Conservation (phyloP, 495 filamentous ascomycete species). For the Aspergillus baeticus region DNA sequence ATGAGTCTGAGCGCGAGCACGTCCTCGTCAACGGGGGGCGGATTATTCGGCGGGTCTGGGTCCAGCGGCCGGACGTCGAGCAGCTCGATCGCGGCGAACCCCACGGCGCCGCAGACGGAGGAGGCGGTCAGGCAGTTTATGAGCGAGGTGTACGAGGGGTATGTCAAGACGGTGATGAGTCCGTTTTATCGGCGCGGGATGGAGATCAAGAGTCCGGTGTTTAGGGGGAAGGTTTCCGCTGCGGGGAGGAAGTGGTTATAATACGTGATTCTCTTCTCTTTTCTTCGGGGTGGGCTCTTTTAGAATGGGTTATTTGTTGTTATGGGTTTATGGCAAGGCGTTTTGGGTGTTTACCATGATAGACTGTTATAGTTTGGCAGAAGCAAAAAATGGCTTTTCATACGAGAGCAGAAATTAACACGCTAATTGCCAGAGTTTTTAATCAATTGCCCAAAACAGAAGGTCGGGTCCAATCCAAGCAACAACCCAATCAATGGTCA, state of each 20-base stretch:
- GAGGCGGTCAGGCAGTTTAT: constrained; percentile 95
- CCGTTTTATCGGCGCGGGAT: constrained; percentile 86
- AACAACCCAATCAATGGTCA: constrained; percentile 13
- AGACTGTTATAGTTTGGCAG: background rate
- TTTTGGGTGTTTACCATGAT: background rate
- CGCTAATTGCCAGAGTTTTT: constrained; percentile 6
- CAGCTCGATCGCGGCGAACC: constrained; percentile 71
- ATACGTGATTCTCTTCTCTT: constrained; percentile 12
- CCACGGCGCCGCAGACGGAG: constrained; percentile 82
- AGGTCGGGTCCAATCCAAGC: too few relatives aligned
- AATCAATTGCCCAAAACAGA: background rate
- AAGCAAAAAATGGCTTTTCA: background rate
- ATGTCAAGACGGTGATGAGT: constrained; percentile 96
- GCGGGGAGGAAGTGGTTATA: constrained; percentile 93
- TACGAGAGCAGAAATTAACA: background rate
- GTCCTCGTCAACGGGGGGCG: background rate
- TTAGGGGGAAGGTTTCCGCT: constrained; percentile 73
- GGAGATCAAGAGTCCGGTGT: constrained; percentile 81
- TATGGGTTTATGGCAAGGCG: constrained; percentile 3
- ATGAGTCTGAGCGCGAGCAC: background rate
- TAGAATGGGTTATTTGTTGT: constrained; percentile 7
- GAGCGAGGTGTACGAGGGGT: constrained; percentile 87
- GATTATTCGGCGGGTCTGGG: constrained; percentile 24
- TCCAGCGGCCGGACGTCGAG: constrained; percentile 53
- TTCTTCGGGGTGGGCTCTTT: constrained; percentile 10